These are phyloP conservation scores for Filobasidium wieringae DNA, from an alignment of 768 basidiomycete genomes.

Conservation along the genomic window DNA sequence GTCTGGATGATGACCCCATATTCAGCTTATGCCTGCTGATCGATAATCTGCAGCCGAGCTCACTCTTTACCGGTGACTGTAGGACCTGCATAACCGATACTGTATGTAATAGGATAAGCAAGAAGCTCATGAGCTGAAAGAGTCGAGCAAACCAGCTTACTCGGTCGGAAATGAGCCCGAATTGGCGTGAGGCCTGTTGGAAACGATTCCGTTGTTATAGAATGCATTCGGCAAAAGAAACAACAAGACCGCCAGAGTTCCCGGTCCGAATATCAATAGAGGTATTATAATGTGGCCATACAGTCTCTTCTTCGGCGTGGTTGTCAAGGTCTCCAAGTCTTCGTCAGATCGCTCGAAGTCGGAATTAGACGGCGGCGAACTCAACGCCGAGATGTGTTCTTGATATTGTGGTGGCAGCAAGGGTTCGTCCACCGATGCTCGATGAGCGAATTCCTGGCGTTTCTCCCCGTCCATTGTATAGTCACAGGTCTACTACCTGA, in stretches of 20 bases:
- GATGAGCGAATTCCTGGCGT: not conserved
- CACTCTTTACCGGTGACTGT: constrained; percentile 35
- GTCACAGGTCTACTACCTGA: too few species aligned
- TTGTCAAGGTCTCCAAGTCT: too few species aligned
- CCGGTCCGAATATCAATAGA: too few species aligned
- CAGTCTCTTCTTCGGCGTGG: too few species aligned
- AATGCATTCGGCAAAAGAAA: not conserved
- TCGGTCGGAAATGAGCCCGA: not conserved
- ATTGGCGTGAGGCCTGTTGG: not conserved
- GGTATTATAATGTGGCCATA: too few species aligned
- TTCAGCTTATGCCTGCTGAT: not conserved
- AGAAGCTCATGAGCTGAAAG: not conserved
- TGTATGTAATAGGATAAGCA: not conserved
- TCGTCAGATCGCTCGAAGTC: too few species aligned
- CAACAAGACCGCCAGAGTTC: not conserved
- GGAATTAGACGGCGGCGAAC: too few species aligned
- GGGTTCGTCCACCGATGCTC: not conserved
- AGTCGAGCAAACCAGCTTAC: not conserved
- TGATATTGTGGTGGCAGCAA: not conserved
- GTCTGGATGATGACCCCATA: constrained; percentile 7
- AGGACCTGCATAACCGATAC: constrained; percentile 36
- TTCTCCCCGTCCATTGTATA: too few species aligned
- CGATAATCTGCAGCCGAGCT: constrained; percentile 3
- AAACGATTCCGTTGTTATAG: not conserved
- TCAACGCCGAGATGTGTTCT: not conserved